Evolutionary conservation across 805 yeast genomes (phyloP).

Genomic region (Kockiozyma suomiensis): DNA sequence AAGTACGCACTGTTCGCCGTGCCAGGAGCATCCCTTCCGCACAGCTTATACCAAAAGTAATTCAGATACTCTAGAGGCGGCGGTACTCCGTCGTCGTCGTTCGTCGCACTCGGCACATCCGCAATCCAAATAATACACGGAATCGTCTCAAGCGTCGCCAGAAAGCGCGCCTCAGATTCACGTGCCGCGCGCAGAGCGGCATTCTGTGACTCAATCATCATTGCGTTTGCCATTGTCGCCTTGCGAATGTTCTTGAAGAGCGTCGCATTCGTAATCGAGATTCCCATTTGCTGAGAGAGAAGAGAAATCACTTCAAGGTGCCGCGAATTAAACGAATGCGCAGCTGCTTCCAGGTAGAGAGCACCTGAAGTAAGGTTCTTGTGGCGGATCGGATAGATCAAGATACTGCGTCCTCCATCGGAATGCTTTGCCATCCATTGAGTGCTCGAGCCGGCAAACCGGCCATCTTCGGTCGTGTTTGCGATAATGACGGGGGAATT

Average conservation of each 20-base stretch:
- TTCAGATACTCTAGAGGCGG: slow-evolving; percentile 31
- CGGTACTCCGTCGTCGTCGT: neutral
- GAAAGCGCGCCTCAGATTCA: slow-evolving; percentile 34
- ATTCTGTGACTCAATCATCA: slow-evolving; percentile 34
- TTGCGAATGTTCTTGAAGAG: slow-evolving; percentile 32
- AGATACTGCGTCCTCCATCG: slow-evolving; percentile 29
- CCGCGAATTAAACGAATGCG: slow-evolving; percentile 34
- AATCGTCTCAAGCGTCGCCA: slow-evolving; percentile 34
- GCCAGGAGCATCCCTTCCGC: slow-evolving; percentile 33
- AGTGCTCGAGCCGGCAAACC: slow-evolving; percentile 18
- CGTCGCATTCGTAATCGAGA: slow-evolving; percentile 35
- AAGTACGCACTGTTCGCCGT: slow-evolving; percentile 26
- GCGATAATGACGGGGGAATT: slow-evolving; percentile 27
- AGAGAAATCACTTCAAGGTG: slow-evolving; percentile 32
- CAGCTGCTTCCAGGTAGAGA: slow-evolving; percentile 35
- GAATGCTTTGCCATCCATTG: slow-evolving; percentile 27
- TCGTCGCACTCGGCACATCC: slow-evolving; percentile 14
- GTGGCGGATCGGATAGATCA: slow-evolving; percentile 34
- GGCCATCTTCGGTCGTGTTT: slow-evolving; percentile 26
- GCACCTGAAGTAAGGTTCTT: slow-evolving; percentile 29
- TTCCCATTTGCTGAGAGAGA: slow-evolving; percentile 36
- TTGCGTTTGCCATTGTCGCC: slow-evolving; percentile 35
- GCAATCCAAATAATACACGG: slow-evolving; percentile 36
- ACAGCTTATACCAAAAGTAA: slow-evolving; percentile 30
- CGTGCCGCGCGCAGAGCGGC: slow-evolving; percentile 31